Percentiles rank a stretch among this genome's conserved stretches.
phyloP scores from a whole-genome alignment of 352 stramenopile genomes.

The Saprolegnia diclina region DNA sequence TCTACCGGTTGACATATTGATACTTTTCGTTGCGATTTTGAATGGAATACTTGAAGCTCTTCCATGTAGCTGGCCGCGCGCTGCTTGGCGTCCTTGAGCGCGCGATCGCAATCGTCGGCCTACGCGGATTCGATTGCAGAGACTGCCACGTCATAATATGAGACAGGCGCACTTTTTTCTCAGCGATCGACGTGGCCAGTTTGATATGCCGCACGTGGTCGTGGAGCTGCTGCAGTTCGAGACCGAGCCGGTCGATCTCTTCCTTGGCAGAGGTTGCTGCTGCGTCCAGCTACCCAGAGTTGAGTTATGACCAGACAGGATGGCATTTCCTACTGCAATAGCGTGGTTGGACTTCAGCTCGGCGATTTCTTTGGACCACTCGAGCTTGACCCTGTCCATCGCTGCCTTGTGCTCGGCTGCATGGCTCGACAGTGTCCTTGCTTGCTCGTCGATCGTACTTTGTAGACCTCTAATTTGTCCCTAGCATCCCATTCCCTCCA shows the following conservation, averaged over 20 bases:
- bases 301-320: neutral
- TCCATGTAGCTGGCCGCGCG: conserved; percentile 44
- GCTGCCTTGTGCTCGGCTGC: neutral
- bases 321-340: neutral
- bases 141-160: neutral
- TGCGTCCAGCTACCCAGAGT: conserved; percentile 4
- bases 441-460: conserved; percentile 22
- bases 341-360: conserved; percentile 3
- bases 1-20: neutral
- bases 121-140: conserved; percentile 2
- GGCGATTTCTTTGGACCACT: conserved; percentile 20
- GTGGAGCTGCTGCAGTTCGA: conserved; percentile 1
- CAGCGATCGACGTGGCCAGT: neutral
- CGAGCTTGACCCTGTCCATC: conserved; percentile 15
- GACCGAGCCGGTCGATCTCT: neutral
- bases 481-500: conserved; percentile 37
- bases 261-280: neutral
- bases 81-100: conserved; percentile 33
- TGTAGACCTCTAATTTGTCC: conserved; percentile 41
- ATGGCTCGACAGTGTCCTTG: neutral
- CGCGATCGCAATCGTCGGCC: conserved; percentile 5
- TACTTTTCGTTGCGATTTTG: neutral
- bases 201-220: conserved; percentile 12
- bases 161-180: conserved; percentile 3
- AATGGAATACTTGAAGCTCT: conserved; percentile 27